A percentile compares a stretch with the other conserved stretches of the same genome.
These are phyloP conservation scores for Fraxinus sp. DNA, from an alignment of 305 asterid genomes.

Conservation along the genomic window DNA sequence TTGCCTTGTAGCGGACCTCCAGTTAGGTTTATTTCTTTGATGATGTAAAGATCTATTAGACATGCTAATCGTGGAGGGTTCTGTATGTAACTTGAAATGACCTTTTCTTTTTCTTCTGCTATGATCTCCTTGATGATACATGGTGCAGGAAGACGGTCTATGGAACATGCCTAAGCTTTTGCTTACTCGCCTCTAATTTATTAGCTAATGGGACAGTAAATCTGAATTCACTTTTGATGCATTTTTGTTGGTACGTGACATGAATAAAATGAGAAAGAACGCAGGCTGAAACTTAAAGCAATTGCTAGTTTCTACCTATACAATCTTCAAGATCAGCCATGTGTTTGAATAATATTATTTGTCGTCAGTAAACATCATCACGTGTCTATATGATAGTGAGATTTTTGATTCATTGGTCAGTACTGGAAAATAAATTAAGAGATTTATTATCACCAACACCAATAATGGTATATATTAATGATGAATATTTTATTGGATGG, in stretches of 20 bases:
- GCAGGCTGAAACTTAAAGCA: not conserved
- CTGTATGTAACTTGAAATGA: not conserved
- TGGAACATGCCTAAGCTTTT: not conserved
- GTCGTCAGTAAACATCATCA: not conserved
- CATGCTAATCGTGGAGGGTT: not conserved
- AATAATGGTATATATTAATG: too few relatives aligned
- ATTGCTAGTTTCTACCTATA: not conserved
- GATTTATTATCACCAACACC: too few relatives aligned
- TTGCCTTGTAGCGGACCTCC: not conserved
- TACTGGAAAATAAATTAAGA: too few relatives aligned
- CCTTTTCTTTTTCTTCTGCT: not conserved
- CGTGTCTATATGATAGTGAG: too few relatives aligned
- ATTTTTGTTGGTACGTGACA: not conserved
- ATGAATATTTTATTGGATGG: not conserved
- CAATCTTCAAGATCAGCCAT: not conserved
- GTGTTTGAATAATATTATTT: not conserved
- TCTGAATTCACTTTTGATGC: not conserved
- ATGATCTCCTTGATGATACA: not conserved
- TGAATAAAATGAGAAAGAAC: not conserved
- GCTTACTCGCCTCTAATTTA: too few relatives aligned
- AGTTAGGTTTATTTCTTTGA: not conserved
- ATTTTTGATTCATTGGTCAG: too few relatives aligned
- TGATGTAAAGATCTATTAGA: not conserved
- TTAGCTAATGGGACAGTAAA: not conserved
- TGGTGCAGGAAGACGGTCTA: not conserved